A percentile compares a stretch with the other conserved stretches of the same genome.
These are phyloP conservation scores for Coemansia sp. DNA, from an alignment of 192 early-diverging fungal genomes.

Conservation along the genomic window DNA sequence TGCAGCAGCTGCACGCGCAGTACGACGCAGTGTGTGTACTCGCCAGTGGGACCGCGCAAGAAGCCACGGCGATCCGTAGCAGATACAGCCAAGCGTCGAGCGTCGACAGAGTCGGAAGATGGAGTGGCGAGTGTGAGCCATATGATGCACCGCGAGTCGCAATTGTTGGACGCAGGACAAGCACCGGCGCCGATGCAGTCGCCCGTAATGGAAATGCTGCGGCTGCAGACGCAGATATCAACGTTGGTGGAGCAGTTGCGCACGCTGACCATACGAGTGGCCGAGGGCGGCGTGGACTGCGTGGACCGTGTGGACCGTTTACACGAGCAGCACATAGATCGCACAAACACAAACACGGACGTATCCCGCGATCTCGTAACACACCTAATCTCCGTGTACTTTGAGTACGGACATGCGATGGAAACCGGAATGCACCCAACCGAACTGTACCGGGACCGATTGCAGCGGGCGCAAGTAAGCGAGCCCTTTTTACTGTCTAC, in stretches of 20 bases:
- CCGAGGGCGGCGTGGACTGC: conserved; percentile 7
- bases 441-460: conserved; percentile 49
- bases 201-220: conserved; percentile 51
- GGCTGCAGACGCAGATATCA: conserved; percentile 52
- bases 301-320: too few relatives aligned
- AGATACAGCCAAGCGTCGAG: conserved; percentile 24
- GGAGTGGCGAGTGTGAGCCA: conserved; percentile 33
- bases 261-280: conserved; percentile 37
- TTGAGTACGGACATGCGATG: conserved; percentile 40
- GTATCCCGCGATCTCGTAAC: conserved; percentile 52
- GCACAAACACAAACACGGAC: conserved; percentile 3
- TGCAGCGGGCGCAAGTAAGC: conserved; percentile 45
- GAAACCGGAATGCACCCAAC: conserved; percentile 53
- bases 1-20: conserved; percentile 54
- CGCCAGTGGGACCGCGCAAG: conserved; percentile 44
- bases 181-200: background rate
- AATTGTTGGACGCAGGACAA: conserved; percentile 6
- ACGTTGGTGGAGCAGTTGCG: conserved; percentile 47
- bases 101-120: conserved; percentile 17
- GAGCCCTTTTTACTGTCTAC: conserved; percentile 50
- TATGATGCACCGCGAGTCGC: conserved; percentile 27
- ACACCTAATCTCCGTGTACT: conserved; percentile 44
- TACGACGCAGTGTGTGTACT: conserved; percentile 35
- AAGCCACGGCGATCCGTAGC: conserved; percentile 32
- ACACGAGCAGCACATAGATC: too few relatives aligned